Evolutionary conservation across 805 yeast genomes (phyloP).

Genomic region (Metschnikowia gruessii): DNA sequence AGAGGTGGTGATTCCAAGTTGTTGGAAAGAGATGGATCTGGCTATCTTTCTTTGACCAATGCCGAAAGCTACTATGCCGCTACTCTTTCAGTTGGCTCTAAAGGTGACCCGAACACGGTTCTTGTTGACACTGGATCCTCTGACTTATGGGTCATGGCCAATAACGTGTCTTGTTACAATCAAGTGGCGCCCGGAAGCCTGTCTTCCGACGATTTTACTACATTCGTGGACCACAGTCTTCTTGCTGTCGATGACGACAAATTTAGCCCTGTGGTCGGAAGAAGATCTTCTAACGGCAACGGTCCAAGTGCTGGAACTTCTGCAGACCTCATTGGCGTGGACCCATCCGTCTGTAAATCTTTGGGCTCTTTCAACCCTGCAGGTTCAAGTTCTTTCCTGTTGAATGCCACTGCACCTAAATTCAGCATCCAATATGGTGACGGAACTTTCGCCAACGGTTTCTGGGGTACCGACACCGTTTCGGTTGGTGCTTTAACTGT

Average conservation of each 20-base stretch:
- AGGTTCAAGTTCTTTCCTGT: neutral
- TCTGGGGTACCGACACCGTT: constrained; percentile 62
- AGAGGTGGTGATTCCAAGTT: too few species aligned
- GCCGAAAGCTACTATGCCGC: neutral
- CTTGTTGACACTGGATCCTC: constrained; percentile 20
- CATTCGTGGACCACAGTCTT: constrained; percentile 4
- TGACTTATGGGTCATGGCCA: constrained; percentile 42
- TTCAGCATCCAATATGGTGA: constrained; percentile 50
- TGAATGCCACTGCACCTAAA: constrained; percentile 16
- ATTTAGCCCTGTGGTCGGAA: neutral
- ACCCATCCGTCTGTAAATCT: neutral
- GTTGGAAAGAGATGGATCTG: too few species aligned
- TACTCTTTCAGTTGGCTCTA: constrained; percentile 15
- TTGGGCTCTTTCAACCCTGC: neutral
- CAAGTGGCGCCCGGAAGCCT: neutral
- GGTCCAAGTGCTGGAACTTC: neutral
- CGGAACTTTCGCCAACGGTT: constrained; percentile 44
- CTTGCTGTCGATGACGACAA: neutral
- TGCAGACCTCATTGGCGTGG: neutral
- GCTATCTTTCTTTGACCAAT: too few species aligned
- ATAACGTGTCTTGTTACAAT: neutral
- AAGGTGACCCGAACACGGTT: constrained; percentile 24
- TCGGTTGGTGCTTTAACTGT: constrained; percentile 48
- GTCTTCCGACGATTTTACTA: neutral
- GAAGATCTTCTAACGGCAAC: neutral